Percentiles rank a stretch among this genome's conserved stretches.
Conservation (phyloP, 805 yeast genomes). For the Lipomyces yamanashiensis region DNA sequence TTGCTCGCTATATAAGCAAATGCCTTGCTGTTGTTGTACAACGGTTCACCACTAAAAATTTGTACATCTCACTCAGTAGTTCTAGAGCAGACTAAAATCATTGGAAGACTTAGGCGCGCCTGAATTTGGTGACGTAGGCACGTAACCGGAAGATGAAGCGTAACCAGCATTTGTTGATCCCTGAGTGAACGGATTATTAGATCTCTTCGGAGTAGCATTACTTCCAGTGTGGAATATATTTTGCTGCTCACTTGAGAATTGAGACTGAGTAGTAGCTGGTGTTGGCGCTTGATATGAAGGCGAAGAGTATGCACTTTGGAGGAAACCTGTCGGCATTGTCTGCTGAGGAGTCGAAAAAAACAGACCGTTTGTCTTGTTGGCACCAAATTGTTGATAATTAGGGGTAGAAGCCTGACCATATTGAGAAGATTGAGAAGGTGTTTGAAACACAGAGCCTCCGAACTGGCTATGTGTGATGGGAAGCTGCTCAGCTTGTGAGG, state of each 20-base stretch:
- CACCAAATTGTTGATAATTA: neutral
- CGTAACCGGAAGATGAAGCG: neutral
- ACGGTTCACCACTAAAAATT: neutral
- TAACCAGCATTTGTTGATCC: neutral
- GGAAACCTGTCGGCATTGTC: conserved; percentile 34
- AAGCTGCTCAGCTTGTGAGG: too few species aligned
- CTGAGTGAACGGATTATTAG: conserved; percentile 77
- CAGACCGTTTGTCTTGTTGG: neutral
- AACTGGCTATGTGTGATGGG: too few species aligned
- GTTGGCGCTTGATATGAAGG: conserved; percentile 1
- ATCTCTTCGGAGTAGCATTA: conserved; percentile 50
- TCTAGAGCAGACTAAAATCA: conserved; percentile 7
- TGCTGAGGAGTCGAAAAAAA: conserved; percentile 4
- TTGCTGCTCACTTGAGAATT: conserved; percentile 31
- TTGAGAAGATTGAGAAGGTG: too few species aligned
- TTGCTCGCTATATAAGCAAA: too few species aligned
- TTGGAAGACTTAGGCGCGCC: neutral
- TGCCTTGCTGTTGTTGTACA: too few species aligned
- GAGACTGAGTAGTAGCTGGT: neutral
- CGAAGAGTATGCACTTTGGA: conserved; percentile 29
- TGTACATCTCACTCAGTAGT: neutral
- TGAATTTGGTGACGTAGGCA: neutral
- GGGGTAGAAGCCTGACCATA: neutral
- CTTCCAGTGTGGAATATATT: conserved; percentile 37
- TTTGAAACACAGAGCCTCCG: too few species aligned